Conservation (phyloP, 2,329 filamentous ascomycete genomes). For the Penicillium oxalicum region DNA sequence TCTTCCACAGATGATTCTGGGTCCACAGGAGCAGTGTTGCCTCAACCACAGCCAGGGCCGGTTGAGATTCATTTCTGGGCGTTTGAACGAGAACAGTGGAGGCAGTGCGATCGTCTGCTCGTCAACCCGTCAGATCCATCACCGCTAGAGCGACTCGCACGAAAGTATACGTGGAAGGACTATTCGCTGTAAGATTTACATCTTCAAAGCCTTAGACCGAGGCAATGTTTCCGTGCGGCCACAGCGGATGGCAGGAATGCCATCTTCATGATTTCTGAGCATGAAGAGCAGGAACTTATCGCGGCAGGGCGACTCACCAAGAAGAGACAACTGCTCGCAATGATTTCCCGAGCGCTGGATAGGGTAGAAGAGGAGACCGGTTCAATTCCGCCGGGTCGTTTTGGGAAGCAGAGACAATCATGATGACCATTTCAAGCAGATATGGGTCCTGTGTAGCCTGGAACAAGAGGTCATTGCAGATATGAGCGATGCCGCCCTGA, state of each 20-base stretch:
- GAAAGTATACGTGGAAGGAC: not conserved
- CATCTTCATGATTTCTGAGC: slow-evolving; percentile 4
- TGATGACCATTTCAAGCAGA: not conserved
- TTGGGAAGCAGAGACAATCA: not conserved
- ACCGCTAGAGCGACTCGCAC: not conserved
- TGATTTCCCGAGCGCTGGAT: not conserved
- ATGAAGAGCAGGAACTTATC: not conserved
- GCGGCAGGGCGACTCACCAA: not conserved
- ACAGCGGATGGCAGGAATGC: not conserved
- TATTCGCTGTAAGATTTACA: not conserved
- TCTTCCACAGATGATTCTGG: too few species aligned
- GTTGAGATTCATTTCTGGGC: not conserved
- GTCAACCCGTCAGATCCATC: not conserved
- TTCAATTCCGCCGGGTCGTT: not conserved
- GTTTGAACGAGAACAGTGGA: not conserved
- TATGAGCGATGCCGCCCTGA: not conserved
- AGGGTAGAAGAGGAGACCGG: not conserved
- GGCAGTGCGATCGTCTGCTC: not conserved
- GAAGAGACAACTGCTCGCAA: slow-evolving; percentile 1
- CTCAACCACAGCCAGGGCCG: not conserved
- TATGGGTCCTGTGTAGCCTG: not conserved
- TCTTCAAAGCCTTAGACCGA: not conserved
- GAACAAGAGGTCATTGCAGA: not conserved
- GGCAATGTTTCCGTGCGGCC: slow-evolving; percentile 1
- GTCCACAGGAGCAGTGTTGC: not conserved